Evolutionary conservation across 2,329 filamentous ascomycete species (phyloP).

Genomic region (Ceratocystis variospora): DNA sequence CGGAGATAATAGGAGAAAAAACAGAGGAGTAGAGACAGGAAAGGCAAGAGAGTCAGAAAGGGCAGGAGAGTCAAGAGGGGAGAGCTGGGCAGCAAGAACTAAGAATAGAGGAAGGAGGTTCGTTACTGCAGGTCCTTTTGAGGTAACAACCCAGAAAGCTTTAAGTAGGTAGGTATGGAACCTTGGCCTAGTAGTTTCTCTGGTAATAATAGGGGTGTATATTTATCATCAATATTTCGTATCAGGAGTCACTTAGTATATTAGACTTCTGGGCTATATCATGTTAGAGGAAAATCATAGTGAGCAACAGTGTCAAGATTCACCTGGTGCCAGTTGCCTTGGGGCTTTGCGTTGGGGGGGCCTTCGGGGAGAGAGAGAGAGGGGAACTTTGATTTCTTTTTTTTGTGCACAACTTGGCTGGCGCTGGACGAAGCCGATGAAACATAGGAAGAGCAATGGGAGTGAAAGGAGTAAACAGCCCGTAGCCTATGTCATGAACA

Average conservation of each 20-base stretch:
- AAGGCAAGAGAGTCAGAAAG: background rate
- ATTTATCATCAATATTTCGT: background rate
- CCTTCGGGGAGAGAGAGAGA: too few species aligned
- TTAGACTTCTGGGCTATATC: background rate
- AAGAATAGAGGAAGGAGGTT: background rate
- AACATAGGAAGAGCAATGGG: constrained; percentile 2
- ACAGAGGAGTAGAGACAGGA: background rate
- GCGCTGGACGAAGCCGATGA: background rate
- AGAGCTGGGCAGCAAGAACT: background rate
- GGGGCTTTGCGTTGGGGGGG: too few species aligned
- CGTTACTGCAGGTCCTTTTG: background rate
- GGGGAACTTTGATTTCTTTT: background rate
- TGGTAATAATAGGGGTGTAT: background rate
- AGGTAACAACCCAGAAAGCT: background rate
- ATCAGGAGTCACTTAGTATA: background rate
- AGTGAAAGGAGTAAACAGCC: background rate
- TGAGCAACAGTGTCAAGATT: background rate
- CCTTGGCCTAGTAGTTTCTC: background rate
- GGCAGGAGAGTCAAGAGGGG: background rate
- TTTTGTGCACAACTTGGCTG: background rate
- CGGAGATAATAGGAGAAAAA: background rate
- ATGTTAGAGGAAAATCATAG: background rate
- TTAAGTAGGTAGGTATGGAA: background rate
- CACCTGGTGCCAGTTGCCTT: background rate
- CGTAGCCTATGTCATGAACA: background rate